A percentile compares a stretch with the other conserved stretches of the same genome.
phyloP scores from a whole-genome alignment of 345 rosid genomes.

The Gossypium raimondii region DNA sequence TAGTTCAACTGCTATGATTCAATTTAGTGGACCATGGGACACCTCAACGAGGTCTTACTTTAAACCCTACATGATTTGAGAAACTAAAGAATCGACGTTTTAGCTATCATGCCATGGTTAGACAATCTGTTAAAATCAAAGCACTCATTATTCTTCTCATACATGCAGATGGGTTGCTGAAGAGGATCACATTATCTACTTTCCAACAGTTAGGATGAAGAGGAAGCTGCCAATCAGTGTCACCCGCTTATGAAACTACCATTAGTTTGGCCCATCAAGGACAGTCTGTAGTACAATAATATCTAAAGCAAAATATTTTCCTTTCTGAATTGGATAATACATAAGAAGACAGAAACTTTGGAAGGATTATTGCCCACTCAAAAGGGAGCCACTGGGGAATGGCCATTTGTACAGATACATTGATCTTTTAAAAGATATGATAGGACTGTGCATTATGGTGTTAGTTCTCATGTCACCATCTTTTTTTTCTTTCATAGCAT shows the following conservation, averaged over 20 bases:
- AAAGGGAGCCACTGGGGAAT: conserved; percentile 6
- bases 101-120: not conserved
- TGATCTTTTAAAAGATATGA: not conserved
- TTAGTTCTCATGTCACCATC: conserved; percentile 42
- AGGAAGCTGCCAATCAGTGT: conserved; percentile 58
- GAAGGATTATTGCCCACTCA: conserved; percentile 15
- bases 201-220: conserved; percentile 70
- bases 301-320: not conserved
- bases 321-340: not conserved
- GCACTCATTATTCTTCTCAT: not conserved
- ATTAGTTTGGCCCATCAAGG: conserved; percentile 5
- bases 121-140: not conserved
- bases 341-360: conserved; percentile 13
- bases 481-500: conserved; percentile 5
- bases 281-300: not conserved
- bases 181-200: conserved; percentile 52
- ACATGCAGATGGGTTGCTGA: conserved; percentile 59
- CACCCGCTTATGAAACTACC: conserved; percentile 24
- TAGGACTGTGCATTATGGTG: conserved; percentile 17
- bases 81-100: not conserved
- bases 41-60: too few relatives aligned
- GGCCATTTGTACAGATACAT: conserved; percentile 11
- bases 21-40: too few relatives aligned
- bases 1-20: not conserved
- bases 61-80: not conserved